Conservation (phyloP, 1,284 basidiomycete species). For the Pseudozyma tsukubaensis region DNA sequence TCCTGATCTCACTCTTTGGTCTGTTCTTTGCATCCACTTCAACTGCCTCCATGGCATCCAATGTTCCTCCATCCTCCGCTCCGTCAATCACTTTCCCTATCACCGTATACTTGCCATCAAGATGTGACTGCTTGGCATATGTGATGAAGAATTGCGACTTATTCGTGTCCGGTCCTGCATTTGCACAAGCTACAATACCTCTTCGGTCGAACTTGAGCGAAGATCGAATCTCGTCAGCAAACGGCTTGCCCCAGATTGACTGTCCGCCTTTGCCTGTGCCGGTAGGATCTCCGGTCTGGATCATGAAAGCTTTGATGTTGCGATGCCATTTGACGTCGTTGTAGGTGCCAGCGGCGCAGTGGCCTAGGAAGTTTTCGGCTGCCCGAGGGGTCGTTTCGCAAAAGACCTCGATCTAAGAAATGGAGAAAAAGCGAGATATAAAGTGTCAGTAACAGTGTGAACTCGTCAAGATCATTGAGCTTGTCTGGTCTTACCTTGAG, state of each 20-base stretch:
- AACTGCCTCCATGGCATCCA: conserved; percentile 75
- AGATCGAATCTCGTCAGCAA: conserved; percentile 87
- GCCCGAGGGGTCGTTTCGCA: conserved; percentile 94
- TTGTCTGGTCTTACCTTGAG: conserved; percentile 79
- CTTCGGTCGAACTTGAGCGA: conserved; percentile 59
- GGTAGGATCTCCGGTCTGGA: conserved; percentile 95
- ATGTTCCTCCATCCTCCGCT: conserved; percentile 58
- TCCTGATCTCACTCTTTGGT: conserved; percentile 84
- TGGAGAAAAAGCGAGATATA: not conserved
- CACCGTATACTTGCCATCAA: conserved; percentile 66
- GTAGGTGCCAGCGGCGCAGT: conserved; percentile 90
- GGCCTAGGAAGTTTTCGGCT: conserved; percentile 96
- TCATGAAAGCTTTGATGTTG: conserved; percentile 78
- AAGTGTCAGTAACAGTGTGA: not conserved
- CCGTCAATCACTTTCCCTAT: conserved; percentile 66
- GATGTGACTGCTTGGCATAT: conserved; percentile 61
- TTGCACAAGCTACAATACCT: conserved; percentile 67
- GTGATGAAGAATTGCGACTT: conserved; percentile 66
- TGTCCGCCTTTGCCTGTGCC: conserved; percentile 93
- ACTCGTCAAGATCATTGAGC: not conserved
- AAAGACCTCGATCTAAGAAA: conserved; percentile 88
- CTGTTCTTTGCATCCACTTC: conserved; percentile 91
- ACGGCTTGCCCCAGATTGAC: conserved; percentile 93
- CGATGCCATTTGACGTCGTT: conserved; percentile 87
- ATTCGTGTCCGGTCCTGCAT: conserved; percentile 65